phyloP scores from a whole-genome alignment of 208 protist genomes.

The Trypanosoma cruzi region DNA sequence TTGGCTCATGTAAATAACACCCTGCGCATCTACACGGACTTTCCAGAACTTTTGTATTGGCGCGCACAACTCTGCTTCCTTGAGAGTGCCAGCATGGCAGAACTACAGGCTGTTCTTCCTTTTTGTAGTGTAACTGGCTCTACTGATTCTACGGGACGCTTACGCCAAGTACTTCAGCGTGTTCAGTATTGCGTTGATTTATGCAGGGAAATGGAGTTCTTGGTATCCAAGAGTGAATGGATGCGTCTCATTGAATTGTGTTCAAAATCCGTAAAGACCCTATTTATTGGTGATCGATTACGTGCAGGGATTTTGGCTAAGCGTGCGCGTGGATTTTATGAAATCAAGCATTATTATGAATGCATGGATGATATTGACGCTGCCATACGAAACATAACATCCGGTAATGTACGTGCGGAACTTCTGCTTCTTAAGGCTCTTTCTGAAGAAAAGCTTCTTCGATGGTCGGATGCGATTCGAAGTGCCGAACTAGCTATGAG shows the following conservation, averaged over 20 bases:
- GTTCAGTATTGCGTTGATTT: constrained; percentile 30
- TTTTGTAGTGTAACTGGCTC: constrained; percentile 27
- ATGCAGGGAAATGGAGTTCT: constrained; percentile 21
- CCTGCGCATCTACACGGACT: constrained; percentile 35
- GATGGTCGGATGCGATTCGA: constrained; percentile 52
- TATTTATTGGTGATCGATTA: constrained; percentile 29
- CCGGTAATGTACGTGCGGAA: constrained; percentile 19
- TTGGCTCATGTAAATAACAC: constrained; percentile 32
- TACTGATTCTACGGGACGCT: constrained; percentile 37
- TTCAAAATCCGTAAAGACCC: constrained; percentile 6
- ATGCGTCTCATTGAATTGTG: constrained; percentile 20
- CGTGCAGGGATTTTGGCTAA: constrained; percentile 21
- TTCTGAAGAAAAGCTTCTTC: constrained; percentile 58
- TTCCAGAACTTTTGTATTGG: constrained; percentile 46
- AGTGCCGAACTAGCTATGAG: constrained; percentile 40
- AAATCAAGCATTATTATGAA: constrained; percentile 45
- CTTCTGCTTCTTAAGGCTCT: constrained; percentile 47
- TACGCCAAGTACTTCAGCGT: constrained; percentile 35
- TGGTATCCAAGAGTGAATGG: constrained; percentile 28
- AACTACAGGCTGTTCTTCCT: constrained; percentile 35
- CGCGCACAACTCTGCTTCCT: constrained; percentile 53
- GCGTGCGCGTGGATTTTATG: constrained; percentile 43
- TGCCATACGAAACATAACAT: constrained; percentile 38
- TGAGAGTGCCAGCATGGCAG: constrained; percentile 26
- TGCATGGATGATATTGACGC: constrained; percentile 56